phyloP scores from a whole-genome alignment of 2,329 filamentous ascomycete genomes.

The Hypoxylon sp. region DNA sequence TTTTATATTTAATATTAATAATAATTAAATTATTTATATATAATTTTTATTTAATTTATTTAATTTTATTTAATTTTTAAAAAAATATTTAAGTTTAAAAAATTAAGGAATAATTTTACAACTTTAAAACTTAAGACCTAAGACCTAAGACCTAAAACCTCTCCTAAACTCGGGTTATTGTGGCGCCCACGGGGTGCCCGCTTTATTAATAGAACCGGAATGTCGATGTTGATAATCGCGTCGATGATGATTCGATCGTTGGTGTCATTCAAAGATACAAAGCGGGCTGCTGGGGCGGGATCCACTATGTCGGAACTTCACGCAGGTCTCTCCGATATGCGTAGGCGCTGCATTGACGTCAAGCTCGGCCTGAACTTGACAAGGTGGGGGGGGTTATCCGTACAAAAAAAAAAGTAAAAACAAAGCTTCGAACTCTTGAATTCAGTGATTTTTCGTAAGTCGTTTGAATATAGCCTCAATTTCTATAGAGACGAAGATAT shows the following conservation, averaged over 20 bases:
- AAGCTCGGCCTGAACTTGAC: conserved; percentile 27
- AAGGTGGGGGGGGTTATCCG: conserved; percentile 42
- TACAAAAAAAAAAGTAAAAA: not conserved
- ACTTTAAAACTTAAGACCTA: too few species aligned
- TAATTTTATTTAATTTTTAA: too few species aligned
- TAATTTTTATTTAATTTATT: too few species aligned
- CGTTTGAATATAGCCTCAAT: not conserved
- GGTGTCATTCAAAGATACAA: conserved; percentile 13
- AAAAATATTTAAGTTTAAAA: too few species aligned
- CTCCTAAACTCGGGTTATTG: too few species aligned
- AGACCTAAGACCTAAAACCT: too few species aligned
- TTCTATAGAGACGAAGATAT: not conserved
- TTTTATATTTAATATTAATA: too few species aligned
- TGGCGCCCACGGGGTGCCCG: too few species aligned
- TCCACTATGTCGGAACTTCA: conserved; percentile 27
- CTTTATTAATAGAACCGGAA: conserved; percentile 30
- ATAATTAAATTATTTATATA: too few species aligned
- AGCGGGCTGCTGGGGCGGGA: conserved; percentile 6
- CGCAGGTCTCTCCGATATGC: conserved; percentile 15
- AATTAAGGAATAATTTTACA: too few species aligned
- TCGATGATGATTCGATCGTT: conserved; percentile 36
- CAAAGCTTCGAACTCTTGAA: not conserved
- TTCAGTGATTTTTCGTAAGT: not conserved
- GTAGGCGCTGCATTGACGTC: conserved; percentile 41
- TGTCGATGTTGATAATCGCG: conserved; percentile 18